Evolutionary conservation across 441 rosid genomes (phyloP), one percentile per base, ranked within the genome.

Genomic region (Syzygium syzygioides): DNA sequence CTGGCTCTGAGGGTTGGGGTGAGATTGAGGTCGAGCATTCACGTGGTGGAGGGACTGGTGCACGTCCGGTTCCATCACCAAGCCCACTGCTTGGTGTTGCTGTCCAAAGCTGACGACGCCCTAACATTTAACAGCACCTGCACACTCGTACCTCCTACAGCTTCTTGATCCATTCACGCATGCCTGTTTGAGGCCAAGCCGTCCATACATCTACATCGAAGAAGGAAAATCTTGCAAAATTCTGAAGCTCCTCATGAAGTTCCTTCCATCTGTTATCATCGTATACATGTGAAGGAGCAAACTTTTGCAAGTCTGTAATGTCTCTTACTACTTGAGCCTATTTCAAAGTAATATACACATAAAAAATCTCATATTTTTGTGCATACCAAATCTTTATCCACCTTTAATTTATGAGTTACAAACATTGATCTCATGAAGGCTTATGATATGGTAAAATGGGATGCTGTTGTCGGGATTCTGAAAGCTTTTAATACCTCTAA

Each of bases 1-100:
- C 86, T 96, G 94, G 95, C 99, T 9, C 45, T 97, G 37, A 85
- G 89, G 56, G 87, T 97, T 85, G 91, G 93, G 2, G 48, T 93
- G 85, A 93, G 85, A 26, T 62, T 96, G 59, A 88, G 89, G 54
- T 93, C 97, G 0, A 91, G 89, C 83, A 95, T 91, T 90, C 92
- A 92, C 62, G 95, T 97, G 37, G 94, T 96, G 37, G 93, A 94
- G 92, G 88, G 91, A 86, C 86, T 96, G 28, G 91, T 97, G 84
- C 92, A 94, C n/a, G 96, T 96, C 25, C 90, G 83, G 88, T 94
- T 93, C 87, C 95, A 91, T 52, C 94, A 94, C 91, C 91, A 91
- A 25, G 93, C 91, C 8, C 89, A 94, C 59, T 97, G 99, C 91
- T 86, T 93, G 3, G 10, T 95, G 86, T 54, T 57, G 50, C 86